Evolutionary conservation across 352 stramenopile genomes (phyloP), one percentile per base, ranked within the genome.

Genomic region (Phytophthora syringae): DNA sequence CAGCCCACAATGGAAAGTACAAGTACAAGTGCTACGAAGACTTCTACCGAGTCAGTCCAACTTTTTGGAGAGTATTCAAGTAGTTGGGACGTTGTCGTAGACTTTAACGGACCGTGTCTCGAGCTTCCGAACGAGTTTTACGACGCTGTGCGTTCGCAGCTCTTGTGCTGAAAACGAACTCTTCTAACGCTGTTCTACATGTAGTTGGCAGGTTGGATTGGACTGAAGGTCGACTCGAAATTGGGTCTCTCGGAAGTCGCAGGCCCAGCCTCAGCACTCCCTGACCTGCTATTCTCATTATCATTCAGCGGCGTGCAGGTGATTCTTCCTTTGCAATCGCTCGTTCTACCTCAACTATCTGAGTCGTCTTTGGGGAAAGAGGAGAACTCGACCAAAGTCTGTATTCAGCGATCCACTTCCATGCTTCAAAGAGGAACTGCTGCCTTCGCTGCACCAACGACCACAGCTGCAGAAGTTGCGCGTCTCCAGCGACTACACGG

Each of bases 121-220:
- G 65, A 74, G 18, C 77, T 92, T 0, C 80, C 83, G 2, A 67
- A 70, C 30, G 77, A 92, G 48, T 90, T 90, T 53, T 92, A 86
- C 42, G 79, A 88, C 40, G 60, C 71, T 52, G 83, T 91, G 69
- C 11, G 52, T 24, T 48, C 10, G 13, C 7, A 43, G 4, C 37
- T n/a, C 11, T 28, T 21, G 6, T n/a, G 39, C 43, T 43, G 20
- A 7, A 25, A n/a, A 3, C 52, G 9, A 10, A 16, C 4, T 28
- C 9, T 30, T 50, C 40, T 57, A 40, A 54, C 18, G 3, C 47
- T 43, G 32, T 40, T 65, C n/a, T n/a, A n/a, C n/a, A n/a, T n/a
- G 34, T 30, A 92, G 83, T 70, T 92, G 24, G 65, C 71, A 36
- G 77, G 79, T 0, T 90, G 79, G 79, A 59, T 80, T 18, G 79